A percentile compares a stretch with the other conserved stretches of the same genome.
Conservation (phyloP, 2,329 filamentous ascomycete species). For the Nigrograna mackinnonii region DNA sequence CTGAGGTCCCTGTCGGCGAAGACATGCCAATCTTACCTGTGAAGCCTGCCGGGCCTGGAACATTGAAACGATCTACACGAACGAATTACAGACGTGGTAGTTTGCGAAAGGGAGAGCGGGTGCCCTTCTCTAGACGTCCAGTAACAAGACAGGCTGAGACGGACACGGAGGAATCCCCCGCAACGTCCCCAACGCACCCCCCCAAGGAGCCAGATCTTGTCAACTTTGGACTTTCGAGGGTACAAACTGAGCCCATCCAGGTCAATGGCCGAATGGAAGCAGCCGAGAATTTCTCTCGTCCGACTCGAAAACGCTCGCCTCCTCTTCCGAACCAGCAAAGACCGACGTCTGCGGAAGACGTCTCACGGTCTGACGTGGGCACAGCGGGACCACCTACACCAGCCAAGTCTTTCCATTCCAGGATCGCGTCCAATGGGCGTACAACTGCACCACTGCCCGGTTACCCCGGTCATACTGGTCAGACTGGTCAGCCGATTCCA, state of each 20-base stretch:
- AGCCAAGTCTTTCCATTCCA: conserved; percentile 58
- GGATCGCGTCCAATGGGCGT: conserved; percentile 59
- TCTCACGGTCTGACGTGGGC: conserved; percentile 17
- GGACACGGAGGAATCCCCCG: conserved; percentile 57
- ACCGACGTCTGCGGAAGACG: conserved; percentile 29
- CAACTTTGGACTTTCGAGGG: conserved; percentile 61
- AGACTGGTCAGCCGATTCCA: conserved; percentile 44
- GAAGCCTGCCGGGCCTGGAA: conserved; percentile 72
- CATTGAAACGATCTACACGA: conserved; percentile 84
- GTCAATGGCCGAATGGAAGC: conserved; percentile 36
- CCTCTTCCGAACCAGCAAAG: conserved; percentile 19
- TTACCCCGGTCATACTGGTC: conserved; percentile 21
- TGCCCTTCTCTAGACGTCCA: conserved; percentile 74
- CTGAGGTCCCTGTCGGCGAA: conserved; percentile 52
- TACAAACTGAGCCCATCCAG: conserved; percentile 73
- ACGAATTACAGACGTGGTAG: conserved; percentile 92
- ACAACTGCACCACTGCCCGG: conserved; percentile 57
- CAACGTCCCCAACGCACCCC: conserved; percentile 52
- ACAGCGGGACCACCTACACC: conserved; percentile 41
- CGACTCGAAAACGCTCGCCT: conserved; percentile 41
- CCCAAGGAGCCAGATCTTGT: conserved; percentile 25
- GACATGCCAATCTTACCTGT: conserved; percentile 87
- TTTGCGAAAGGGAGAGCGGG: conserved; percentile 75
- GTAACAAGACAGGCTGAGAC: conserved; percentile 65
- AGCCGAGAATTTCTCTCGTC: conserved; percentile 64